These are phyloP conservation scores for Tolypocladium ophioglossoides DNA, from an alignment of 2,329 filamentous ascomycete genomes.

Conservation along the genomic window DNA sequence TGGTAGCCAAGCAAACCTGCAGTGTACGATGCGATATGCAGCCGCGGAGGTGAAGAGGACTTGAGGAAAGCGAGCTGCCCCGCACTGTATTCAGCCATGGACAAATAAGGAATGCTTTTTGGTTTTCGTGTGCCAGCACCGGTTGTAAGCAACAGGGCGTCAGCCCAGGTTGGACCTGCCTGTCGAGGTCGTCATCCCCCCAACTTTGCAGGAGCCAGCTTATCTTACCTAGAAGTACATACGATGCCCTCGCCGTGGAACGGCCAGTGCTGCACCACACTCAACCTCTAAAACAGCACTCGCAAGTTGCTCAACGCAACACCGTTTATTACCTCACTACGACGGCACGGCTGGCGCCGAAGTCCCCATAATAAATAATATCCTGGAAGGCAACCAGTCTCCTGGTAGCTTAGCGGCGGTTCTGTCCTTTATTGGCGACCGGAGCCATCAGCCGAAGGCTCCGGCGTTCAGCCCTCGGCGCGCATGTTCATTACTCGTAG, in stretches of 20 bases:
- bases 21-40: not conserved
- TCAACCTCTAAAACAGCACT: too few species aligned
- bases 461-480: too few species aligned
- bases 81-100: not conserved
- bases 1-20: not conserved
- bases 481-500: too few species aligned
- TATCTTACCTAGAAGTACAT: too few species aligned
- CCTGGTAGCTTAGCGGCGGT: not conserved
- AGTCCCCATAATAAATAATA: not conserved
- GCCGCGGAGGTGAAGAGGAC: not conserved
- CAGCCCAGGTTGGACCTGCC: too few species aligned
- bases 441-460: not conserved
- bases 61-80: not conserved
- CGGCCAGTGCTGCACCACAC: too few species aligned
- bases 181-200: not conserved
- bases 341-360: not conserved
- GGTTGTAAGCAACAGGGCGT: too few species aligned
- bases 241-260: too few species aligned
- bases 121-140: too few species aligned
- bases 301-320: too few species aligned
- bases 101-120: not conserved
- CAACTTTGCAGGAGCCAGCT: not conserved
- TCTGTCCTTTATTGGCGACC: not conserved
- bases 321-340: too few species aligned
- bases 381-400: not conserved